Evolutionary conservation across 2,329 filamentous ascomycete species (phyloP).

Genomic region (Sporothrix protearum): DNA sequence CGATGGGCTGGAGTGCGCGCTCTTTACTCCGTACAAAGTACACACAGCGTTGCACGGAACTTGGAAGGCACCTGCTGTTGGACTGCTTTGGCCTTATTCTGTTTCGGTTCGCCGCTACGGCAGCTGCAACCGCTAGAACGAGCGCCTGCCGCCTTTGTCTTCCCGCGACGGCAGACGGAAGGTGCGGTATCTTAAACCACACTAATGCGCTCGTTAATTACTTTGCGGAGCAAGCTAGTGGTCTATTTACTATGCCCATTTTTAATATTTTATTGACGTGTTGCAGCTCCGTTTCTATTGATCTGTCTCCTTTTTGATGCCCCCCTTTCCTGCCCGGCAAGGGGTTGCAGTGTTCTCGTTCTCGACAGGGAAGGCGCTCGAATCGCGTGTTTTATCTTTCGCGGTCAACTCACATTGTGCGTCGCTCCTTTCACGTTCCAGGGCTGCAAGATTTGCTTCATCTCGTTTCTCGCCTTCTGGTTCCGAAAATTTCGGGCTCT

Average conservation of each 20-base stretch:
- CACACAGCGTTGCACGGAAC: background rate
- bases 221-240: constrained; percentile 2
- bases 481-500: background rate
- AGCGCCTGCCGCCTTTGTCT: background rate
- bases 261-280: constrained; percentile 16
- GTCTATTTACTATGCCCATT: constrained; percentile 12
- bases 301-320: constrained; percentile 20
- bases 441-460: constrained; percentile 6
- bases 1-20: background rate
- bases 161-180: background rate
- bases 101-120: background rate
- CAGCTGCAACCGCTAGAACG: constrained; percentile 2
- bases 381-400: constrained; percentile 24
- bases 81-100: background rate
- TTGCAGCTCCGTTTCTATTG: constrained; percentile 18
- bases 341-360: background rate
- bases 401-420: constrained; percentile 19
- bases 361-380: constrained; percentile 2
- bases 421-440: background rate
- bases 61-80: background rate
- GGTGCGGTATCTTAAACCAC: constrained; percentile 9
- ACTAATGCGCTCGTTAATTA: constrained; percentile 13
- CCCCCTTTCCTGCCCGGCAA: constrained; percentile 1
- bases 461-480: background rate
- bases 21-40: too few species aligned